Conservation (phyloP, 1,284 basidiomycete species). For the Cutaneotrichosporon cyanovorans region DNA sequence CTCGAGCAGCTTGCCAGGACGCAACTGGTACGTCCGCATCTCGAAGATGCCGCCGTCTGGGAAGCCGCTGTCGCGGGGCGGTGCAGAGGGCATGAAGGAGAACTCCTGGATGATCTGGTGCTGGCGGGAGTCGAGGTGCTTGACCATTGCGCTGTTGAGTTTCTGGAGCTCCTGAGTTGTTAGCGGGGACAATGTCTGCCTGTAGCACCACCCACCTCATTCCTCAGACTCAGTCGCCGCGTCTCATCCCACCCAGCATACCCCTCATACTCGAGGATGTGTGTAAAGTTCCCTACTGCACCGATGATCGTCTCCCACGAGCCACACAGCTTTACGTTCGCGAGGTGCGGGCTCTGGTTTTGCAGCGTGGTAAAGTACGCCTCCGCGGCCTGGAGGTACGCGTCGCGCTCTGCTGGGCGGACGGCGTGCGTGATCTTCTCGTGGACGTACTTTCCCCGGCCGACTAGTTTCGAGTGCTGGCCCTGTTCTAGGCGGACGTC, state of each 20-base stretch:
- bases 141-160: conserved; percentile 53
- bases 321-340: conserved; percentile 72
- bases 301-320: conserved; percentile 83
- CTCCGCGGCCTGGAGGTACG: conserved; percentile 78
- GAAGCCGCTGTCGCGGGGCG: conserved; percentile 57
- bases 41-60: conserved; percentile 79
- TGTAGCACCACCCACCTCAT: conserved; percentile 23
- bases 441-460: conserved; percentile 69
- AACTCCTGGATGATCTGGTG: conserved; percentile 84
- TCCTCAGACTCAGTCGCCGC: conserved; percentile 15
- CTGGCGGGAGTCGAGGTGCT: conserved; percentile 61
- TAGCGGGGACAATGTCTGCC: conserved; percentile 5
- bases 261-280: conserved; percentile 83
- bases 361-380: conserved; percentile 71
- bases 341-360: conserved; percentile 57
- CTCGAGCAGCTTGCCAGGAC: conserved; percentile 76
- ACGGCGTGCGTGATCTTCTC: conserved; percentile 83
- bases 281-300: conserved; percentile 64
- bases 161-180: conserved; percentile 11
- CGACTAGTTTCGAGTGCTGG: conserved; percentile 77
- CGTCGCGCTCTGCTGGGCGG: conserved; percentile 65
- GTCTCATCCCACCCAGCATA: conserved; percentile 68
- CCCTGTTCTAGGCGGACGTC: conserved; percentile 54
- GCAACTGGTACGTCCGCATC: conserved; percentile 64
- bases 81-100: conserved; percentile 82